phyloP scores from a whole-genome alignment of 257 asterid species.

The Solanum commersonii region DNA sequence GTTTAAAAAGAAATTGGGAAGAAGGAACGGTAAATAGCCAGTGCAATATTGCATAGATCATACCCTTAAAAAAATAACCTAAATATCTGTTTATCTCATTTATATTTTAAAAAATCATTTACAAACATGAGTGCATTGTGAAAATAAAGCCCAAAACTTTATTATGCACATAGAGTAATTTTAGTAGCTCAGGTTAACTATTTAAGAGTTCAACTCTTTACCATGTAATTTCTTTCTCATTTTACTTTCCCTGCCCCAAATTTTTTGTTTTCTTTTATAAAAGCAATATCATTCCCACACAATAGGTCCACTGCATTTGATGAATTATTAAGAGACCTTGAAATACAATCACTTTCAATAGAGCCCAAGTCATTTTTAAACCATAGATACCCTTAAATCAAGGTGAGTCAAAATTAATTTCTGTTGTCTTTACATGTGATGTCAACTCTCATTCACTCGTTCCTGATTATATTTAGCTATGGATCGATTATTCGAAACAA shows the following conservation, averaged over 20 bases:
- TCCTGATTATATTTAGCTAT: neutral
- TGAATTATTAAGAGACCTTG: too few relatives aligned
- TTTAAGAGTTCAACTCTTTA: neutral
- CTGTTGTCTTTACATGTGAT: too few relatives aligned
- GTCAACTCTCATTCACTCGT: neutral
- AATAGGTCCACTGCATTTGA: too few relatives aligned
- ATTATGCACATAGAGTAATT: neutral
- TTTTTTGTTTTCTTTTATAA: too few relatives aligned
- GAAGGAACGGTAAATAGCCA: neutral
- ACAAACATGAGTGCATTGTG: neutral
- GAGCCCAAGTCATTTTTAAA: too few relatives aligned
- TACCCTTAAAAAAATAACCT: neutral
- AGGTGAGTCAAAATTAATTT: neutral
- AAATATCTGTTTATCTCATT: neutral
- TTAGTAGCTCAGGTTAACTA: neutral
- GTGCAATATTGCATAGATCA: neutral
- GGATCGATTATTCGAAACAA: neutral
- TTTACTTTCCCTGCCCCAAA: too few relatives aligned
- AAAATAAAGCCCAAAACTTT: neutral
- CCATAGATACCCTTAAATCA: neutral
- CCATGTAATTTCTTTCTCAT: neutral
- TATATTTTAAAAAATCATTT: neutral
- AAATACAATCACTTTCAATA: too few relatives aligned
- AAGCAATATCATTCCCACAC: too few relatives aligned
- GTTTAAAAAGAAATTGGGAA: neutral